Evolutionary conservation across 768 basidiomycete species (phyloP), one percentile per base, ranked within the genome.

Genomic region (Dioszegia crocea): DNA sequence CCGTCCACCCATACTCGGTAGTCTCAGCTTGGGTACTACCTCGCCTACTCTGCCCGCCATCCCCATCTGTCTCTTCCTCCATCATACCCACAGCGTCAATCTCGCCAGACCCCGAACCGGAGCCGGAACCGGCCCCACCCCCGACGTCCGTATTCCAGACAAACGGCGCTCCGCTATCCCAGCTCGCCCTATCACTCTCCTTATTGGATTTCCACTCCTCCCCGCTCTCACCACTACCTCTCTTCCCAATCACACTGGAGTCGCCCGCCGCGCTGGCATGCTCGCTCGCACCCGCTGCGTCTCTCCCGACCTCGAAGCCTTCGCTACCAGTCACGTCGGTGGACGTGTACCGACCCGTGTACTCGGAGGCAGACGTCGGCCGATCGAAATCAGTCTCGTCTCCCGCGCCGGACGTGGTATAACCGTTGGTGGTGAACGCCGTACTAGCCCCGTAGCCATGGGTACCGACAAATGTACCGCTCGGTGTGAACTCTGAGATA

Each of bases 111-210:
- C n/a, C n/a, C n/a, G n/a, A n/a, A n/a, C n/a, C n/a, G n/a, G n/a
- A n/a, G 8, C 49, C 14, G 6, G 14, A 36, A 14, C 38, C 51
- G 19, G 17, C n/a, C 33, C 61, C 65, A 6, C 48, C 60, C 6
- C 38, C 51, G 19, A 53, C 51, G 14, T 53, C 51, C 16, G 55
- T 52, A 2, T 61, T 65, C 71, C 71, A 72, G 12, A 61, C 59
- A 51, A 69, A 72, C 9, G 63, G 66, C 19, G 68, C 63, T 33
- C 67, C 68, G 38, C 63, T 65, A 51, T 72, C 68, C 71, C 71
- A 72, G 33, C 64, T 66, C 1, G 71, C 71, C 36, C 71, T 45
- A 4, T 60, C 51, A 31, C 36, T 39, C 3, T 39, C 38, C 26
- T 53, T 39, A 33, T 39, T 23, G 23, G 51, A 48, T 29, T 48